Conservation (phyloP, 139 green algal genomes). For the Dunaliella primolecta region DNA sequence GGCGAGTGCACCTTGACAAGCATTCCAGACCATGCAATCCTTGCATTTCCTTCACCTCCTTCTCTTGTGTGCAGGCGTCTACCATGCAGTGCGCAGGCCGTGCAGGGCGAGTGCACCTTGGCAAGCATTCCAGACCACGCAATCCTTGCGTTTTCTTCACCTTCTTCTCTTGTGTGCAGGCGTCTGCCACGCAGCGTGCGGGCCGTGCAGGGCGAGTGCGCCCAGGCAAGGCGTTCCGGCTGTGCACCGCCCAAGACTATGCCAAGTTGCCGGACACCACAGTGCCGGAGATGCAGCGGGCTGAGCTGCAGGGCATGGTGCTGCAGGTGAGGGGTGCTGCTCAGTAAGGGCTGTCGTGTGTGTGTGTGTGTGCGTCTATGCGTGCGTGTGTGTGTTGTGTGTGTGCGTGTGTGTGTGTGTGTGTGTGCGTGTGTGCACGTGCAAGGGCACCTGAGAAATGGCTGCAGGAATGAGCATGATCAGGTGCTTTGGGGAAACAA, state of each 20-base stretch:
- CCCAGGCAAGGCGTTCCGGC: slow-evolving; percentile 78
- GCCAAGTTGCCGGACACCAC: slow-evolving; percentile 38
- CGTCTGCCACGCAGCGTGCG: slow-evolving; percentile 58
- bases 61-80: slow-evolving; percentile 33
- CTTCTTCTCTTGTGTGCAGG: no score
- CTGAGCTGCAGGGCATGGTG: slow-evolving; percentile 66
- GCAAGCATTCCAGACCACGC: slow-evolving; percentile 82
- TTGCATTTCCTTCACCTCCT: neutral
- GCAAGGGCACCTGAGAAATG: no score
- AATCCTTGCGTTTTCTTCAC: no score
- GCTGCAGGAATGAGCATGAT: no score
- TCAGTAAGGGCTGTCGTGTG: no score
- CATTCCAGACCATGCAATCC: no score
- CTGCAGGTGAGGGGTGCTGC: slow-evolving; percentile 58
- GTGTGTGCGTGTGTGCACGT: no score
- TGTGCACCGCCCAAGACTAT: slow-evolving; percentile 78
- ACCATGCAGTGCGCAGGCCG: slow-evolving; percentile 64
- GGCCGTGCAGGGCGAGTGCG: slow-evolving; percentile 76
- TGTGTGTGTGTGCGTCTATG: no score
- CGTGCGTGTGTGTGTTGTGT: no score
- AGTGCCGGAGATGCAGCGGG: slow-evolving; percentile 77
- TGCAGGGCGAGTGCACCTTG: slow-evolving; percentile 74
- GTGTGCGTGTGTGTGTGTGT: no score
- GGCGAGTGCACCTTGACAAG: no score
- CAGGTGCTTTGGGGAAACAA: no score